Evolutionary conservation across 768 basidiomycete genomes (phyloP), one percentile per base, ranked within the genome.

Genomic region (Pulveroboletus sp.): DNA sequence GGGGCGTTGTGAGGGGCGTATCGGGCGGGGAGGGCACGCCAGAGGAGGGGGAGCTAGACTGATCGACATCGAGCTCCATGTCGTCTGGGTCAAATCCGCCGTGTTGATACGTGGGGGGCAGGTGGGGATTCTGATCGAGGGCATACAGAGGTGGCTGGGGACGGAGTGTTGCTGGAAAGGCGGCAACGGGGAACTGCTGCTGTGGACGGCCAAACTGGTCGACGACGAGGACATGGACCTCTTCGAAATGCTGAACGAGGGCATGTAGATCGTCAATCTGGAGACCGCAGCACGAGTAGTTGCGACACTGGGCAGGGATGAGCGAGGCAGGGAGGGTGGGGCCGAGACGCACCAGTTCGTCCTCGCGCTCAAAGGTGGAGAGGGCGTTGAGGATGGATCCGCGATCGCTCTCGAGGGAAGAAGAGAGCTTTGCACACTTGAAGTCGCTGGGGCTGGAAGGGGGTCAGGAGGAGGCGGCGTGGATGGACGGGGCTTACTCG

Each of bases 241-340:
- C 87, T 61, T 95, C 93, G 56, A 94, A 94, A 63, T 95, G 93
- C 67, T 94, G 90, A 3, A 95, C 78, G 11, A 95, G 82, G 3
- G 90, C 86, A 52, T 90, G 87, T 1, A 90, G 76, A 59, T 90
- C 87, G 27, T 77, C 75, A 16, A 91, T 77, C 54, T 84, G 78
- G 43, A 87, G 71, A 10, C 91, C 92, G 63, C 93, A 97, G 69
- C 94, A 97, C 1, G 84, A 83, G 72, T 93, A 97, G 65, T 95
- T 85, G 55, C 86, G 84, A 67, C 89, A 91, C 82, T 87, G 50
- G 40, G 23, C 3, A 8, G 27, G 50, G 0, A 31, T 53, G 42
- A 38, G 29, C 13, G 50, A 8, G 8, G 43, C 16, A 8, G 12
- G 36, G 7, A 12, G 27, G 5, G 34, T 1, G 19, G 21, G 35